Evolutionary conservation across 2,329 filamentous ascomycete genomes (phyloP).

Genomic region (Emmonsia crescens): DNA sequence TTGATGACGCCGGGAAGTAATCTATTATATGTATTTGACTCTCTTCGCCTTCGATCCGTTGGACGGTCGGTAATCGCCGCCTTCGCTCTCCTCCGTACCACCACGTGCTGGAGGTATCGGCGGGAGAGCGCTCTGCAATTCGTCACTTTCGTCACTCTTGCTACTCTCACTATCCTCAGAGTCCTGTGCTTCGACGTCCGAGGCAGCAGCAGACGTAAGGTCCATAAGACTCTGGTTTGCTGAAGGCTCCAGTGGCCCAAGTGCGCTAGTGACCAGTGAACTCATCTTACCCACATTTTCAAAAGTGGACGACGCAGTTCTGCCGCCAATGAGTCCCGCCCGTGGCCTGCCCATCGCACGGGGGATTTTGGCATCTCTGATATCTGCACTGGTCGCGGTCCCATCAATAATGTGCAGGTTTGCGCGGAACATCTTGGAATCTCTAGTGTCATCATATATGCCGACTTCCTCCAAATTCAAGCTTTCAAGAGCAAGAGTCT

Average conservation of each 20-base stretch:
- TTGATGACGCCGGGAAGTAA: background rate
- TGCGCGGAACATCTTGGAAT: slow-evolving; percentile 38
- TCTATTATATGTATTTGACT: slow-evolving; percentile 9
- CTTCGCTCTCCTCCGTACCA: slow-evolving; percentile 20
- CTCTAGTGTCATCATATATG: slow-evolving; percentile 34
- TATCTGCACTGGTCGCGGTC: slow-evolving; percentile 16
- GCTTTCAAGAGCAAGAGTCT: slow-evolving; percentile 45
- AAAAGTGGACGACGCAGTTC: slow-evolving; percentile 16
- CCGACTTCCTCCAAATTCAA: slow-evolving; percentile 45
- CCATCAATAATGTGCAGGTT: slow-evolving; percentile 37
- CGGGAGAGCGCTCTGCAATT: slow-evolving; percentile 10
- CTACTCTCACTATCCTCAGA: slow-evolving; percentile 9
- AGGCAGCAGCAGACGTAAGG: slow-evolving; percentile 4
- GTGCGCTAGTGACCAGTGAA: slow-evolving; percentile 28
- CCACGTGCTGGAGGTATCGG: slow-evolving; percentile 15
- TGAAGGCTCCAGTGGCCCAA: slow-evolving; percentile 17
- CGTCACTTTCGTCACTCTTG: slow-evolving; percentile 7
- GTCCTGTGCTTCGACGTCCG: slow-evolving; percentile 5
- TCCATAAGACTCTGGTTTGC: slow-evolving; percentile 6
- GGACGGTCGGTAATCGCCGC: slow-evolving; percentile 19
- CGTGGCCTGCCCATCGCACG: slow-evolving; percentile 19
- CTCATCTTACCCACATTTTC: slow-evolving; percentile 27
- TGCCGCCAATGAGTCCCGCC: slow-evolving; percentile 13
- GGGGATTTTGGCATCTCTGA: slow-evolving; percentile 21
- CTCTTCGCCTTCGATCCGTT: slow-evolving; percentile 14